phyloP scores from a whole-genome alignment of 768 basidiomycete species.

The Rhizopogon vinicolor region DNA sequence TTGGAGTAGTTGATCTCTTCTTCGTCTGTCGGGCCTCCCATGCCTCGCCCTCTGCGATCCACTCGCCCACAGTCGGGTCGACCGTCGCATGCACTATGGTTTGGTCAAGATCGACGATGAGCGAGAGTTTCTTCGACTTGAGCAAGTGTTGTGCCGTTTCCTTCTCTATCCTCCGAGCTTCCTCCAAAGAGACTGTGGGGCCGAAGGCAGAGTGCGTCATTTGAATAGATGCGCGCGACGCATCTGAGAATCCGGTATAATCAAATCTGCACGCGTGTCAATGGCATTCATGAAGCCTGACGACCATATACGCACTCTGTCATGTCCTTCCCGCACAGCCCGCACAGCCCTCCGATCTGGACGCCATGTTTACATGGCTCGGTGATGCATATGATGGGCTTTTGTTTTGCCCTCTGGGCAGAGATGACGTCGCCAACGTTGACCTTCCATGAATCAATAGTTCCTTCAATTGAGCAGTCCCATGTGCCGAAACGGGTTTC shows the following conservation, averaged over 20 bases:
- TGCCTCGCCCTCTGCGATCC: constrained; percentile 82
- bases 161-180: constrained; percentile 85
- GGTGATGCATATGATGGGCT: constrained; percentile 58
- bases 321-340: constrained; percentile 93
- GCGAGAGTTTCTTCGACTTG: constrained; percentile 72
- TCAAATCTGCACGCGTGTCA: constrained; percentile 49
- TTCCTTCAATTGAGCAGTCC: constrained; percentile 85
- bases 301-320: constrained; percentile 57
- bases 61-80: constrained; percentile 97
- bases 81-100: constrained; percentile 99
- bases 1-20: constrained; percentile 31
- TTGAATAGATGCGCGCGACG: constrained; percentile 82
- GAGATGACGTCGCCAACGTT: constrained; percentile 62
- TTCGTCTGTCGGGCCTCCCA: constrained; percentile 64
- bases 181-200: constrained; percentile 87
- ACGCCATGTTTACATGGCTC: constrained; percentile 98
- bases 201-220: constrained; percentile 94
- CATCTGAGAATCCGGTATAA: constrained; percentile 85
- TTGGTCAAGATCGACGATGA: constrained; percentile 98
- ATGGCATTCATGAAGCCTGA: constrained; percentile 1
- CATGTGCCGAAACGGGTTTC: constrained; percentile 84
- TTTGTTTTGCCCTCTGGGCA: constrained; percentile 51
- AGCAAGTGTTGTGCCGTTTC: constrained; percentile 80
- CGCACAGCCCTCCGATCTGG: constrained; percentile 89
- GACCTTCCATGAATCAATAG: constrained; percentile 66